Evolutionary conservation across 2,329 filamentous ascomycete species (phyloP).

Genomic region (Cladophialophora bantiana): DNA sequence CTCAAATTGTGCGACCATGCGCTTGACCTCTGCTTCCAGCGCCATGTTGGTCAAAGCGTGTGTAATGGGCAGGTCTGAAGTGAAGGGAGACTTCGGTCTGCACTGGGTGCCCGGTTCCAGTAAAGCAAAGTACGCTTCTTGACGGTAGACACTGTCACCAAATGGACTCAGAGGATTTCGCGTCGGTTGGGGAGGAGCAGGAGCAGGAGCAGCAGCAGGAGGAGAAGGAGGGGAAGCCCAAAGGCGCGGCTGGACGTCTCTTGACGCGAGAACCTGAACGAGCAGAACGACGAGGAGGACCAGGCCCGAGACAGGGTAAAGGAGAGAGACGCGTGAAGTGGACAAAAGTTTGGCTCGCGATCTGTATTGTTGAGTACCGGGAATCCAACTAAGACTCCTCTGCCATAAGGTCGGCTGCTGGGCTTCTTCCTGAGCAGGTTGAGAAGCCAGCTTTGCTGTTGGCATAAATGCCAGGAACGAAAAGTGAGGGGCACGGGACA

Average conservation of each 20-base stretch:
- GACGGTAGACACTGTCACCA: slow-evolving; percentile 41
- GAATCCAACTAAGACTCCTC: slow-evolving; percentile 26
- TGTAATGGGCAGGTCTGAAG: slow-evolving; percentile 36
- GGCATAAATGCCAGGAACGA: slow-evolving; percentile 24
- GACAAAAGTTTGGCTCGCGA: slow-evolving; percentile 32
- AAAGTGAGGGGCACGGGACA: slow-evolving; percentile 26
- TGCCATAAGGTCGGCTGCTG: slow-evolving; percentile 29
- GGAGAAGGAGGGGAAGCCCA: background rate
- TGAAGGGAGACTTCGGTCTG: slow-evolving; percentile 40
- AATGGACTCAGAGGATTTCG: slow-evolving; percentile 35
- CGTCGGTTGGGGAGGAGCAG: slow-evolving; percentile 1
- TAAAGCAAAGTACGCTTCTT: slow-evolving; percentile 41
- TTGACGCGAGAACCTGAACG: slow-evolving; percentile 31
- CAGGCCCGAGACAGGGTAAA: slow-evolving; percentile 36
- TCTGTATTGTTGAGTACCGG: slow-evolving; percentile 33
- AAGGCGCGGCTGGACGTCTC: slow-evolving; percentile 18
- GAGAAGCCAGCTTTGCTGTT: slow-evolving; percentile 31
- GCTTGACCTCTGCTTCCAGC: slow-evolving; percentile 73
- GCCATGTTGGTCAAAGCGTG: slow-evolving; percentile 40
- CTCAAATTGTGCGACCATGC: slow-evolving; percentile 84
- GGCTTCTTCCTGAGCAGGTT: slow-evolving; percentile 12
- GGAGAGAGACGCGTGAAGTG: slow-evolving; percentile 27
- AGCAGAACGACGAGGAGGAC: slow-evolving; percentile 31
- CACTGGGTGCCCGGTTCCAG: slow-evolving; percentile 41
- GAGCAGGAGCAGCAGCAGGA: slow-evolving; percentile 5